These are phyloP conservation scores for Chaetomiaceae sp. DNA, from an alignment of 2,329 filamentous ascomycete species.

Conservation along the genomic window DNA sequence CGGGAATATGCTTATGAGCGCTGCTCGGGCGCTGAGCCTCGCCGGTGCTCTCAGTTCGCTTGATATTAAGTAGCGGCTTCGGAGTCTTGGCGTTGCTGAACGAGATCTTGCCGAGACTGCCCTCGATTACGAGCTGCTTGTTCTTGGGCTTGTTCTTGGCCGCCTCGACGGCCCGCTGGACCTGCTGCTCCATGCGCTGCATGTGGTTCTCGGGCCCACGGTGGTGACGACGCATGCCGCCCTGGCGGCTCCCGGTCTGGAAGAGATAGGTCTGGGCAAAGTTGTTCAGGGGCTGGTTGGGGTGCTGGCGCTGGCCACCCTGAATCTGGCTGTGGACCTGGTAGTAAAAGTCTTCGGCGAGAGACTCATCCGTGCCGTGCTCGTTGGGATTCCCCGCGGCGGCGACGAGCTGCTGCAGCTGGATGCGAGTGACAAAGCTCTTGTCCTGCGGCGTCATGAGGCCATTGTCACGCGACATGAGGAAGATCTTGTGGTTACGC, in stretches of 20 bases:
- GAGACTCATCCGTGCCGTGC: constrained; percentile 69
- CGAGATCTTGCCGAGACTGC: constrained; percentile 93
- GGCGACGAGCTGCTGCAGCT: constrained; percentile 90
- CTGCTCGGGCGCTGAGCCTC: constrained; percentile 51
- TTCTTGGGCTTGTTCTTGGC: constrained; percentile 98
- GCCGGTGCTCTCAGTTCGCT: constrained; percentile 68
- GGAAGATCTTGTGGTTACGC: constrained; percentile 95
- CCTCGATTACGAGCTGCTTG: constrained; percentile 92
- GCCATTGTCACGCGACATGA: constrained; percentile 89
- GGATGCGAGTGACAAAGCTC: constrained; percentile 97
- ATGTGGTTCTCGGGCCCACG: constrained; percentile 93
- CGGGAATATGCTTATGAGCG: constrained; percentile 39
- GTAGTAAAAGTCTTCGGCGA: constrained; percentile 96
- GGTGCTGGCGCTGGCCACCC: constrained; percentile 82
- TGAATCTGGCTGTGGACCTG: constrained; percentile 95
- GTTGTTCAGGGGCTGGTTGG: constrained; percentile 87
- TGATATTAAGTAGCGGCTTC: constrained; percentile 91
- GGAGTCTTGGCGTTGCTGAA: constrained; percentile 99
- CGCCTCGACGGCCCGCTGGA: constrained; percentile 92
- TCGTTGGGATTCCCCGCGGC: constrained; percentile 86
- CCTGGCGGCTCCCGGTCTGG: constrained; percentile 83
- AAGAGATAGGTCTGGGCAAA: constrained; percentile 98
- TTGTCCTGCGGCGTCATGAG: constrained; percentile 99
- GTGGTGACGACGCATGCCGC: constrained; percentile 67
- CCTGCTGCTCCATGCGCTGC: constrained; percentile 98